phyloP scores from a whole-genome alignment of 1,284 basidiomycete genomes.

The Malassezia caprae region DNA sequence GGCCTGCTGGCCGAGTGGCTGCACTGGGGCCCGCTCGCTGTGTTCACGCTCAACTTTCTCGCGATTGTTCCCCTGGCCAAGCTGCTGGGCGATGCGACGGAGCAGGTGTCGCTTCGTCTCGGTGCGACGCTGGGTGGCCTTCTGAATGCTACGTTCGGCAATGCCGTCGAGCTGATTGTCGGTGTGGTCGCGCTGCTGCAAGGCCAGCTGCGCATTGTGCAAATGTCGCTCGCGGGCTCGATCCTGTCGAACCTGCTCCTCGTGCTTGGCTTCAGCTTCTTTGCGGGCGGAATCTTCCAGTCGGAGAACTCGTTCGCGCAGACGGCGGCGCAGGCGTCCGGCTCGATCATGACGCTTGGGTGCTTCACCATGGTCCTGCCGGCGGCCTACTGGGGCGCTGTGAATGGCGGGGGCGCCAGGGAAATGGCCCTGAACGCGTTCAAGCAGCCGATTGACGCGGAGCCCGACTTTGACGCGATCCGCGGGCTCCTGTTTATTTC shows the following conservation, averaged over 20 bases:
- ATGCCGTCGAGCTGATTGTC: slow-evolving; percentile 47
- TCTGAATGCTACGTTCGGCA: slow-evolving; percentile 46
- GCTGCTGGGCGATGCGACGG: slow-evolving; percentile 45
- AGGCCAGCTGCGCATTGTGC: slow-evolving; percentile 51
- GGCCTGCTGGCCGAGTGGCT: slow-evolving; percentile 36
- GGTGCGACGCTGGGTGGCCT: slow-evolving; percentile 45
- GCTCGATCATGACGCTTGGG: slow-evolving; percentile 67
- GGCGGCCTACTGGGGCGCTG: slow-evolving; percentile 62
- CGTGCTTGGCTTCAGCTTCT: slow-evolving; percentile 43
- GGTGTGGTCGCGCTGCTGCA: slow-evolving; percentile 67
- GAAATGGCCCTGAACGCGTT: slow-evolving; percentile 38
- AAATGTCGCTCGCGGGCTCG: slow-evolving; percentile 41
- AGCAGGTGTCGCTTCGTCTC: slow-evolving; percentile 38
- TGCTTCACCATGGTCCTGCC: slow-evolving; percentile 83
- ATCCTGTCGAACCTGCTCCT: slow-evolving; percentile 45
- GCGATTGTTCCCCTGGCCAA: slow-evolving; percentile 47
- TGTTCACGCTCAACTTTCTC: slow-evolving; percentile 44
- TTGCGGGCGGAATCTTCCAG: slow-evolving; percentile 44
- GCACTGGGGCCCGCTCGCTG: slow-evolving; percentile 37
- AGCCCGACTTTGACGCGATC: slow-evolving; percentile 7
- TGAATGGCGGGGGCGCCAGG: slow-evolving; percentile 5
- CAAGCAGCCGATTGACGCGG: slow-evolving; percentile 16
- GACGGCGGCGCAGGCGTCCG: slow-evolving; percentile 44
- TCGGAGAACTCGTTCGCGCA: slow-evolving; percentile 42
- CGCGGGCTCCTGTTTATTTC: slow-evolving; percentile 43